Conservation (phyloP, 2,329 filamentous ascomycete genomes). For the Zasmidium cellare region DNA sequence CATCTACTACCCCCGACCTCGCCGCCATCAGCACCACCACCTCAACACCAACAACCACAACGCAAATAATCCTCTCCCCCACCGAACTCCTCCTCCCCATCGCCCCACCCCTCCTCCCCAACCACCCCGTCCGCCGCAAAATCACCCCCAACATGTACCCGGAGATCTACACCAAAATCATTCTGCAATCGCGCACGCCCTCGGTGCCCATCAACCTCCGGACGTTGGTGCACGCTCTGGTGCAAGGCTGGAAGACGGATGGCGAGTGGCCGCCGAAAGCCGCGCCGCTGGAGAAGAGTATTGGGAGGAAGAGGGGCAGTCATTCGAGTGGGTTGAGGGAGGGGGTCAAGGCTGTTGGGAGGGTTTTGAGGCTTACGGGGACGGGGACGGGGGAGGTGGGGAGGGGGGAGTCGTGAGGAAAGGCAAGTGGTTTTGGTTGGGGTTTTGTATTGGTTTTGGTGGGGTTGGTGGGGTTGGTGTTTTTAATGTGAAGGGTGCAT, state of each 20-base stretch:
- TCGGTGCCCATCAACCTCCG: slow-evolving; percentile 84
- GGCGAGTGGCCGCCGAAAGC: slow-evolving; percentile 85
- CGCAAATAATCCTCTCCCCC: slow-evolving; percentile 14
- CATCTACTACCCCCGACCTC: slow-evolving; percentile 17
- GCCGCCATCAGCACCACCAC: slow-evolving; percentile 2
- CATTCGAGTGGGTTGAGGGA: slow-evolving; percentile 36
- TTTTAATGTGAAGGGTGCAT: no score
- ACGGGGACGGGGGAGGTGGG: slow-evolving; percentile 8
- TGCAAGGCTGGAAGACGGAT: slow-evolving; percentile 88
- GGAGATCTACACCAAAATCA: slow-evolving; percentile 86
- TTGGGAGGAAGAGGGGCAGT: slow-evolving; percentile 38
- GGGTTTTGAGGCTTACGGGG: slow-evolving; percentile 39
- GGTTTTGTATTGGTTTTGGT: not conserved
- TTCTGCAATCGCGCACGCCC: slow-evolving; percentile 76
- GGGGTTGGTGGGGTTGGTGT: no score
- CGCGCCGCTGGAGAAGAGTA: slow-evolving; percentile 48
- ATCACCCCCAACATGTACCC: slow-evolving; percentile 74
- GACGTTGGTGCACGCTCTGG: slow-evolving; percentile 77
- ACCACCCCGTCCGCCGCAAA: slow-evolving; percentile 73
- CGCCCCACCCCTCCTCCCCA: slow-evolving; percentile 70
- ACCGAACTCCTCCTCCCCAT: slow-evolving; percentile 62
- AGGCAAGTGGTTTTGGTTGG: not conserved
- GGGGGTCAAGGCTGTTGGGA: slow-evolving; percentile 47
- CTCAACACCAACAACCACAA: slow-evolving; percentile 3
- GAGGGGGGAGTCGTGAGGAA: not conserved